A percentile compares a stretch with the other conserved stretches of the same genome.
phyloP scores from a whole-genome alignment of 2,329 filamentous ascomycete genomes.

The Ceratocystis albifundus region DNA sequence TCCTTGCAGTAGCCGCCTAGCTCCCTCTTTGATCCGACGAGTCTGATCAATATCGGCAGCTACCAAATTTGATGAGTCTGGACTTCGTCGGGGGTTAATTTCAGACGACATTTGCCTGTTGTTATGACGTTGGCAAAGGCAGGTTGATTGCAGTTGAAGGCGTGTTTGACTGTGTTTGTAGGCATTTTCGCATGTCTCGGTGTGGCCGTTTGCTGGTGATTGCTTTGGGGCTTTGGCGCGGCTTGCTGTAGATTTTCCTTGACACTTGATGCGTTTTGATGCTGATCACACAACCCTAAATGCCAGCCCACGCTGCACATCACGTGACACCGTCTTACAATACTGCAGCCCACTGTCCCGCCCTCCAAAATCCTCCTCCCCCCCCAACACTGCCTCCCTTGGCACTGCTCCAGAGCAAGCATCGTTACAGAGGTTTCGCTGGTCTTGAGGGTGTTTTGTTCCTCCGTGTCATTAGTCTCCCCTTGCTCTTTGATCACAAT shows the following conservation, averaged over 20 bases:
- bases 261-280: too few species aligned
- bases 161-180: not conserved
- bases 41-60: conserved; percentile 11
- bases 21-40: conserved; percentile 5
- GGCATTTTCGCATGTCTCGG: not conserved
- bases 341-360: not conserved
- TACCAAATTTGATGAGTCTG: not conserved
- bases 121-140: not conserved
- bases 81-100: not conserved
- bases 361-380: not conserved
- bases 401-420: not conserved
- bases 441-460: conserved; percentile 8
- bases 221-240: too few species aligned
- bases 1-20: conserved; percentile 3
- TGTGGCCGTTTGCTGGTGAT: not conserved
- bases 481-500: conserved; percentile 1
- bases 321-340: not conserved
- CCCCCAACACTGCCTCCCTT: conserved; percentile 6
- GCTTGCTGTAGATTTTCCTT: too few species aligned
- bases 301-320: not conserved
- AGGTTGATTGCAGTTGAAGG: not conserved
- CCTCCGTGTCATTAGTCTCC: conserved; percentile 11
- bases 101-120: conserved; percentile 5
- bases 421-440: not conserved
- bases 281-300: not conserved